phyloP scores from a whole-genome alignment of 352 stramenopile species.

The Phytophthora europaea region DNA sequence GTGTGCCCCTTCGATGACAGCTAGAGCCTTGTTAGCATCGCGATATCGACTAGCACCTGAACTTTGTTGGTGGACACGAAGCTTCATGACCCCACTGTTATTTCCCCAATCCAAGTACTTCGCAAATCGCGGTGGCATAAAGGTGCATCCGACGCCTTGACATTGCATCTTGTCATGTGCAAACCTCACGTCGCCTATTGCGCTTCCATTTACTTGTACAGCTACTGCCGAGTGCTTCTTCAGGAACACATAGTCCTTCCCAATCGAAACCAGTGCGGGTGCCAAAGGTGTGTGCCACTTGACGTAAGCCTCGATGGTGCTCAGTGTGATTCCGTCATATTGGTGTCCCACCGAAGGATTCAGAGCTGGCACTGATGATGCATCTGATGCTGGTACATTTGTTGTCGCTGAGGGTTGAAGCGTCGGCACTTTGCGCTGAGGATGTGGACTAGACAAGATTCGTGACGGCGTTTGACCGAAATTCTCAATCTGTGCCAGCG shows the following conservation, averaged over 20 bases:
- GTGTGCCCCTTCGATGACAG: slow-evolving; percentile 75
- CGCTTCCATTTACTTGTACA: slow-evolving; percentile 46
- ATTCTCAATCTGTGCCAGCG: slow-evolving; percentile 92
- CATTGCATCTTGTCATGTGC: slow-evolving; percentile 75
- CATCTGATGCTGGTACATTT: neutral
- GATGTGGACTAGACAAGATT: slow-evolving; percentile 78
- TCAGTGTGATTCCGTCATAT: slow-evolving; percentile 67
- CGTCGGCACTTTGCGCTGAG: slow-evolving; percentile 62
- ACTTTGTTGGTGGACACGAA: slow-evolving; percentile 60
- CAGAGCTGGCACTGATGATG: slow-evolving; percentile 2
- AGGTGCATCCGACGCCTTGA: slow-evolving; percentile 50
- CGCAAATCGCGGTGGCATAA: slow-evolving; percentile 74
- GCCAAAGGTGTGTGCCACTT: slow-evolving; percentile 84
- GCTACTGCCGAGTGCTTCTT: slow-evolving; percentile 55
- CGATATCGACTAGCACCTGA: slow-evolving; percentile 51
- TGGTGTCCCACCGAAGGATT: slow-evolving; percentile 44
- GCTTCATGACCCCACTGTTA: slow-evolving; percentile 64
- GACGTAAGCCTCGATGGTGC: slow-evolving; percentile 73
- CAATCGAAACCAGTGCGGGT: slow-evolving; percentile 73
- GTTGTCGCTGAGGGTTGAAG: slow-evolving; percentile 21
- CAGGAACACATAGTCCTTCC: slow-evolving; percentile 83
- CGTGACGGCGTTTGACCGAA: slow-evolving; percentile 91
- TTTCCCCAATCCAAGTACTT: slow-evolving; percentile 82
- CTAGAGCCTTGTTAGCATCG: slow-evolving; percentile 72
- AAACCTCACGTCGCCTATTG: slow-evolving; percentile 67